Evolutionary conservation across 345 rosid genomes (phyloP), one percentile per base, ranked within the genome.

Genomic region (Cardamine chenopodiifolia): DNA sequence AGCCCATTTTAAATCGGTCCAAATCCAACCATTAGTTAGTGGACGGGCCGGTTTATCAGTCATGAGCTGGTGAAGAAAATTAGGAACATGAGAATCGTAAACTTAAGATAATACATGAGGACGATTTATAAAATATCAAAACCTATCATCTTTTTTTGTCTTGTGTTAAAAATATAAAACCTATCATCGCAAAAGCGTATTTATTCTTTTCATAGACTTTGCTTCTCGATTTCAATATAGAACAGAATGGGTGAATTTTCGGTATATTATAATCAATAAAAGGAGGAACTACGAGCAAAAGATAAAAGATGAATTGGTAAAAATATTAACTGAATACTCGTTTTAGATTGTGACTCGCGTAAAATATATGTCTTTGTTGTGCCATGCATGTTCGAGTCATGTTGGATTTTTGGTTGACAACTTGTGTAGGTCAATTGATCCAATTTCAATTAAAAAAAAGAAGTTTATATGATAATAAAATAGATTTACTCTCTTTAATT

Each of bases 311-410:
- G 6, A 20, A 15, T 34, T 52, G 34, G 17, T 52, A n/a, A 12
- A 47, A 34, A 8, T 4, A 57, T 10, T 8, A 14, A n/a, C 5
- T 0, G 60, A 61, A 8, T 48, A 26, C 29, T 61, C 8, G 48
- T 47, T 48, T 71, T 35, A 67, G 79, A 75, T 44, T 35, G 68
- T 66, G 79, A 48, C 42, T 45, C 59, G 67, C 56, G 15, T 66
- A 35, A 53, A 15, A 9, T 31, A 56, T 66, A 60, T 22, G 50
- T 29, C 56, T 65, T 22, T 34, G 71, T 47, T 48, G 59, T 47
- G 59, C 45, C 50, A 13, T 49, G 62, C 73, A 74, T 59, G 79
- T 67, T 75, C 68, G 7, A 20, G 19, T 28, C 73, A 67, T 50
- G 44, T 74, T 52, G 9, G 44, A 42, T 31, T 66, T 53, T 37